Evolutionary conservation across 129 eudicot genomes (phyloP), one percentile per base, ranked within the genome.

Genomic region (Tagetes erecta): DNA sequence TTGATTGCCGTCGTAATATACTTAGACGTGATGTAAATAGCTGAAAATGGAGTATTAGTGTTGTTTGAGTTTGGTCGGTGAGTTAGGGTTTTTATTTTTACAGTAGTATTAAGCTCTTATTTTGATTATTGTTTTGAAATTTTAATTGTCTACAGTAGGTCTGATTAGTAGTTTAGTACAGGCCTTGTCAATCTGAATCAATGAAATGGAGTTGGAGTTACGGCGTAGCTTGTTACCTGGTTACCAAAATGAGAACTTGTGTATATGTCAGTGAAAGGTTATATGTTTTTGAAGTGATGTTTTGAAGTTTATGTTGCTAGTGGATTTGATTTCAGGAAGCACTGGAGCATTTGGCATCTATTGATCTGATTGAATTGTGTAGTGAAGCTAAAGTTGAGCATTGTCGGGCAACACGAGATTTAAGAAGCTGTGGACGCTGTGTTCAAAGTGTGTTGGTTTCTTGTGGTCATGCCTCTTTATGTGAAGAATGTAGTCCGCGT

Each of bases 391-490:
- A 95, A 81, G 76, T 95, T 13, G 97, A 95, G 91, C 88, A 83
- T 77, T 95, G 99, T 79, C 82, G 99, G 76, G 99, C 99, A 14
- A 89, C 96, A 59, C 81, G 99, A 83, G 99, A 95, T 81, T 83
- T 95, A 77, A 85, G 99, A 79, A 89, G 94, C 77, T 95, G 99
- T 70, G 96, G 99, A 20, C 91, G 97, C 27, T 77, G 65, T 47
- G 99, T 95, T 57, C 87, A 88, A 58, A 86, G 88, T 46, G 94
- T 95, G 56, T 79, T 95, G 81, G 82, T 6, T 42, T 83, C 96
- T 3, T 95, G 99, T 67, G 95, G 97, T 3, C 99, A 95, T 73
- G 97, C 99, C 33, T 89, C 99, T 53, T 81, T 95, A 76, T 95
- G 99, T 70, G 91, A 88, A 58, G 99, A 91, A 77, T 95, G 99